Evolutionary conservation across 1,139 yeast species (phyloP).

Genomic region (Protomyces arabidopsidicola): DNA sequence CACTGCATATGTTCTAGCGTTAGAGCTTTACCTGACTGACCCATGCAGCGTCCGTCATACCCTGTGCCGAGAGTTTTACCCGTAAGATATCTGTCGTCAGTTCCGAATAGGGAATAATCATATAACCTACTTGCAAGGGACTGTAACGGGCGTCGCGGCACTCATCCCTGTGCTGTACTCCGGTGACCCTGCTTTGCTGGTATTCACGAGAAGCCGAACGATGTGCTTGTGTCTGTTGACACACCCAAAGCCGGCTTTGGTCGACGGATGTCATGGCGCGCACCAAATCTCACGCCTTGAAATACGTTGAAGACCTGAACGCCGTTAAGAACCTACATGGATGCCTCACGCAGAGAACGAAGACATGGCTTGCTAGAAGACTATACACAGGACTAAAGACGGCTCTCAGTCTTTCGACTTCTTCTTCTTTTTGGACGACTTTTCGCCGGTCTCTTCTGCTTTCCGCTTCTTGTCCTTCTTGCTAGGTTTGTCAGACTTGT

Average conservation of each 20-base stretch:
- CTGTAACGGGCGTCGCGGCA: background rate
- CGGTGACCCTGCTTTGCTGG: no score
- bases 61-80: constrained; percentile 26
- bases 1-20: constrained; percentile 18
- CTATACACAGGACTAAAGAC: no score
- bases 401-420: background rate
- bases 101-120: background rate
- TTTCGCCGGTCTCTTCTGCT: constrained; percentile 50
- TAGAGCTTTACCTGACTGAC: background rate
- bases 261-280: no score
- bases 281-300: no score
- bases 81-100: background rate
- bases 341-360: no score
- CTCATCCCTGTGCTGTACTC: background rate
- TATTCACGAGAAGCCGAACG: background rate
- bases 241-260: background rate
- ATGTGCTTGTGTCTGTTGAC: background rate
- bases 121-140: background rate
- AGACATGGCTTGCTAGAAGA: no score
- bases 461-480: constrained; percentile 47
- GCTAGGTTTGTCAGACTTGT: constrained; percentile 42
- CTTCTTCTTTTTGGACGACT: constrained; percentile 34
- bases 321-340: no score
- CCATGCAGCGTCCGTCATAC: background rate
- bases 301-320: no score